A percentile compares a stretch with the other conserved stretches of the same genome.
Evolutionary conservation across 1,139 yeast genomes (phyloP).

Genomic region (Suhomyces bokatorum): DNA sequence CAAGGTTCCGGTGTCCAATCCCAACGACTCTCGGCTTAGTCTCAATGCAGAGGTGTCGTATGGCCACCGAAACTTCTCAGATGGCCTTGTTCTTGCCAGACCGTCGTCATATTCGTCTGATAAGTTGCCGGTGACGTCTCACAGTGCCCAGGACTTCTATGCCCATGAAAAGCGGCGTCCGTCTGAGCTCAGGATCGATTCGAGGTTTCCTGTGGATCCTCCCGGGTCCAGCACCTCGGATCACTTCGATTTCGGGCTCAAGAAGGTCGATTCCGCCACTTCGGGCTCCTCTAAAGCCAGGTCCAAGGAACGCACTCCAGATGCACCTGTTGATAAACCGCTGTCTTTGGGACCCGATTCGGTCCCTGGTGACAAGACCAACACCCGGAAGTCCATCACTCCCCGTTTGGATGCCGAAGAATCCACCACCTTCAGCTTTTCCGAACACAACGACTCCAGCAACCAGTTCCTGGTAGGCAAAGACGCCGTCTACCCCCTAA

Average conservation of each 20-base stretch:
- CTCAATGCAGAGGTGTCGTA: constrained; percentile 9
- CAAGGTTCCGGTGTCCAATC: constrained; percentile 18
- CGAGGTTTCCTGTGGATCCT: not conserved
- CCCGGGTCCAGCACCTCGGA: constrained; percentile 3
- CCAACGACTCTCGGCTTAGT: constrained; percentile 15
- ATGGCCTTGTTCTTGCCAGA: constrained; percentile 14
- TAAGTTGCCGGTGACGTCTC: constrained; percentile 7
- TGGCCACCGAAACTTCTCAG: constrained; percentile 15
- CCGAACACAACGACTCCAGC: constrained; percentile 30
- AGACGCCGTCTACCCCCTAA: not conserved
- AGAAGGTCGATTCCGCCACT: not conserved
- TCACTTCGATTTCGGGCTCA: constrained; percentile 3
- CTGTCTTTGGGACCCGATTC: no score
- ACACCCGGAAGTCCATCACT: not conserved
- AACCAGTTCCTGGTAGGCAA: constrained; percentile 21
- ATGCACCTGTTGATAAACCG: not conserved
- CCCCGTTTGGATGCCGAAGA: constrained; percentile 3
- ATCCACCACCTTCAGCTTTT: constrained; percentile 23
- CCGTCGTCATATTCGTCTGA: constrained; percentile 8
- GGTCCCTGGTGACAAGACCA: not conserved
- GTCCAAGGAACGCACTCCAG: not conserved
- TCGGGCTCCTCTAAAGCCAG: not conserved
- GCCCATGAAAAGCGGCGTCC: constrained; percentile 8
- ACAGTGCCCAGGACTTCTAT: constrained; percentile 12
- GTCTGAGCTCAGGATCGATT: not conserved